A percentile compares a stretch with the other conserved stretches of the same genome.
These are phyloP conservation scores for Xylariaceae sp. DNA, from an alignment of 2,329 filamentous ascomycete genomes.

Conservation along the genomic window DNA sequence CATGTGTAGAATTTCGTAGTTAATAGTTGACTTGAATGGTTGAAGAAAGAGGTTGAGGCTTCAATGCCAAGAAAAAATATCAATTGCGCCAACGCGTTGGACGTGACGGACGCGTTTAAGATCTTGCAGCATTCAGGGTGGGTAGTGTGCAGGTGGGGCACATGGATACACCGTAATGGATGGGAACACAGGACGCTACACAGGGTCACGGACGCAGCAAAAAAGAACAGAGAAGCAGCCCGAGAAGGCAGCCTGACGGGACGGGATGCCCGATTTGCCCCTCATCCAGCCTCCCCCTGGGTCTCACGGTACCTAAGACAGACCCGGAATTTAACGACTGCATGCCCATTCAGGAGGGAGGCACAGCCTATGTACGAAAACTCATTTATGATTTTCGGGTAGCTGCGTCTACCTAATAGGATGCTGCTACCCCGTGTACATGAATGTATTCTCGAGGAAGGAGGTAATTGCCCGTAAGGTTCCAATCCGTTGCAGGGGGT, in stretches of 20 bases:
- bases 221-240: no score
- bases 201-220: no score
- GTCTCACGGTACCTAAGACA: background rate
- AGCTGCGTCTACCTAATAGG: background rate
- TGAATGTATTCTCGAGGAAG: no score
- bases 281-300: background rate
- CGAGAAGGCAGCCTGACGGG: no score
- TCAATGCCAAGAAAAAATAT: background rate
- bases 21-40: background rate
- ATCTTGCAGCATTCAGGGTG: background rate
- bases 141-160: background rate
- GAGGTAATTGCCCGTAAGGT: background rate
- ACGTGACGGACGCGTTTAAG: background rate
- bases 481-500: background rate
- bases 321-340: background rate
- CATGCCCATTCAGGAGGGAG: background rate
- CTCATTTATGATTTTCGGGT: background rate
- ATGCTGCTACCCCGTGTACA: background rate
- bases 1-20: background rate
- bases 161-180: no score
- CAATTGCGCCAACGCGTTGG: background rate
- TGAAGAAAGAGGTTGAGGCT: background rate
- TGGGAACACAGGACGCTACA: no score
- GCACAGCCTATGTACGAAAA: background rate
- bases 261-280: no score